phyloP scores from a whole-genome alignment of 805 yeast genomes.

The Sugiyamaella marilandica region DNA sequence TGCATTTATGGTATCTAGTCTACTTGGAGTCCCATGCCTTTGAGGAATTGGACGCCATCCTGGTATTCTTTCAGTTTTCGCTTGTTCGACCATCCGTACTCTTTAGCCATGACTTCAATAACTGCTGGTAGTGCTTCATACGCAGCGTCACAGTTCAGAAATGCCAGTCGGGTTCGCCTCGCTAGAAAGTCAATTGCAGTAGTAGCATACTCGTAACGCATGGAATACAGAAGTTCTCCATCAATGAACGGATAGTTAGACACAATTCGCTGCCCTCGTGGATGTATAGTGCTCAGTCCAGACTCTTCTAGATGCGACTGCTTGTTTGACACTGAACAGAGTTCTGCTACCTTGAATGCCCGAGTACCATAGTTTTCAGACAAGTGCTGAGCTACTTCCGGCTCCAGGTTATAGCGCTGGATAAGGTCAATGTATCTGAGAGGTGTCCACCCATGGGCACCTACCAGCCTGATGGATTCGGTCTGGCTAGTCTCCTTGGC shows the following conservation, averaged over 20 bases:
- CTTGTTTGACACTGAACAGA: constrained; percentile 33
- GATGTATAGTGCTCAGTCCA: constrained; percentile 23
- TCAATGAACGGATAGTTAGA: constrained; percentile 80
- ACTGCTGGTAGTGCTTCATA: constrained; percentile 75
- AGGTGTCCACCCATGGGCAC: constrained; percentile 75
- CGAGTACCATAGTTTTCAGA: constrained; percentile 86
- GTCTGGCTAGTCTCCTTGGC: constrained; percentile 46
- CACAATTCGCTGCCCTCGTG: constrained; percentile 33
- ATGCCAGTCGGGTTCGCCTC: constrained; percentile 90
- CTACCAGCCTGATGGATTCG: constrained; percentile 51
- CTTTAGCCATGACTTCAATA: constrained; percentile 77
- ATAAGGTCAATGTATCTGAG: constrained; percentile 73
- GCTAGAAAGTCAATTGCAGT: constrained; percentile 87
- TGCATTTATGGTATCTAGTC: constrained; percentile 1
- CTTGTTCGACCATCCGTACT: constrained; percentile 64
- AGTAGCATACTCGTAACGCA: constrained; percentile 78
- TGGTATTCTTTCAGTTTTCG: constrained; percentile 49
- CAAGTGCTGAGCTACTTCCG: constrained; percentile 73
- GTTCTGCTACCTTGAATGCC: constrained; percentile 61
- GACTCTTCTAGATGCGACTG: constrained; percentile 22
- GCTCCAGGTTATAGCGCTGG: constrained; percentile 69
- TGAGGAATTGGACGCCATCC: constrained; percentile 32
- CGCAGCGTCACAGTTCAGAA: constrained; percentile 83
- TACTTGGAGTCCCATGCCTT: constrained; percentile 33
- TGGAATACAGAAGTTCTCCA: constrained; percentile 81